Evolutionary conservation across 2,329 filamentous ascomycete genomes (phyloP).

Genomic region (Dendrostoma leiphaemia): DNA sequence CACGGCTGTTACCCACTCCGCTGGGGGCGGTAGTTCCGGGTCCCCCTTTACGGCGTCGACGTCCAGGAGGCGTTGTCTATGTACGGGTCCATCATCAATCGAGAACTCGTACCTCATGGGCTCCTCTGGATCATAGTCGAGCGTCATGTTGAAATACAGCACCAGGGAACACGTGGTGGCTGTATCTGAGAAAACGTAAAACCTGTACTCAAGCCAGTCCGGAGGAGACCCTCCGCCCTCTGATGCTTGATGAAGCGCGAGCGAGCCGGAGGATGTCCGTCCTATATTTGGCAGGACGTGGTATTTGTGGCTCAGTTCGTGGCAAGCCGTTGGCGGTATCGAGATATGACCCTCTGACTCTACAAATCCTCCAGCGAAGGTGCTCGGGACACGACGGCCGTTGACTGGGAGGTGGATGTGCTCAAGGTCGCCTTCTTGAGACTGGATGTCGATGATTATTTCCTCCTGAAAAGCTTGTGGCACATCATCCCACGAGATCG

Average conservation of each 20-base stretch:
- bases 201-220: constrained; percentile 4
- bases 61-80: constrained; percentile 18
- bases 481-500: constrained; percentile 43
- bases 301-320: constrained; percentile 26
- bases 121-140: constrained; percentile 33
- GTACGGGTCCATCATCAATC: constrained; percentile 24
- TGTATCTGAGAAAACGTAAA: constrained; percentile 5
- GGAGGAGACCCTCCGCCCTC: background rate
- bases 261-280: constrained; percentile 38
- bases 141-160: constrained; percentile 35
- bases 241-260: constrained; percentile 22
- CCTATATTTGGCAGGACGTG: constrained; percentile 36
- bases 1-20: constrained; percentile 18
- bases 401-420: constrained; percentile 26
- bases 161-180: constrained; percentile 27
- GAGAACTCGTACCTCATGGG: constrained; percentile 44
- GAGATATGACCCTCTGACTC: constrained; percentile 40
- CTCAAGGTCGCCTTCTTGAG: constrained; percentile 35
- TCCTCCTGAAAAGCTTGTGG: constrained; percentile 30
- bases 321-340: constrained; percentile 32
- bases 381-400: constrained; percentile 31
- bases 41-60: constrained; percentile 20
- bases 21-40: constrained; percentile 10
- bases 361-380: constrained; percentile 42
- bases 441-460: constrained; percentile 31